Percentiles rank a stretch among this genome's conserved stretches.
phyloP scores from a whole-genome alignment of 2,329 filamentous ascomycete species.

The Aspergillus hortae region DNA sequence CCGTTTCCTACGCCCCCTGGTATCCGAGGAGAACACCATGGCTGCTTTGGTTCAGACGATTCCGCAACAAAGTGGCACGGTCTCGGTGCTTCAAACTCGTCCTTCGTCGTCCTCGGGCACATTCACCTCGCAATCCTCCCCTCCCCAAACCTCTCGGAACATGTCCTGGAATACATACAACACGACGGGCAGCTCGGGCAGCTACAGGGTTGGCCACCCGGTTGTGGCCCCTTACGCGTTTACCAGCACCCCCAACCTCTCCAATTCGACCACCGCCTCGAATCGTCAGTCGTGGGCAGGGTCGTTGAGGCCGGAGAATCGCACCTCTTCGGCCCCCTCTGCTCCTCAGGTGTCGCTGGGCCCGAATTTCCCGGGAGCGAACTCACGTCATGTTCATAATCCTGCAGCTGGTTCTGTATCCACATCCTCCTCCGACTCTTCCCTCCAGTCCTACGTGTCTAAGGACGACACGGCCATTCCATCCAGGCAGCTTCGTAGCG shows the following conservation, averaged over 20 bases:
- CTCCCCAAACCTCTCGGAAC: slow-evolving; percentile 38
- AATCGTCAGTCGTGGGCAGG: slow-evolving; percentile 52
- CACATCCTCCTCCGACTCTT: slow-evolving; percentile 50
- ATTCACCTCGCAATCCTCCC: slow-evolving; percentile 40
- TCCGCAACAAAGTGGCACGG: slow-evolving; percentile 69
- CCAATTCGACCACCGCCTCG: slow-evolving; percentile 49
- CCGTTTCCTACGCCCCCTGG: slow-evolving; percentile 12
- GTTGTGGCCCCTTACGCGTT: slow-evolving; percentile 75
- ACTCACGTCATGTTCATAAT: slow-evolving; percentile 41
- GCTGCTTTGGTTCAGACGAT: slow-evolving; percentile 81
- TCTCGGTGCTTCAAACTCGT: slow-evolving; percentile 72
- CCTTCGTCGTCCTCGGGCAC: slow-evolving; percentile 62
- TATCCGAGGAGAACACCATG: slow-evolving; percentile 56
- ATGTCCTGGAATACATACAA: slow-evolving; percentile 44
- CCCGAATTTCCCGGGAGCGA: slow-evolving; percentile 26
- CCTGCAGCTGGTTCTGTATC: slow-evolving; percentile 53
- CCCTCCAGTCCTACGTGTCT: slow-evolving; percentile 40
- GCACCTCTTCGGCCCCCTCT: slow-evolving; percentile 52
- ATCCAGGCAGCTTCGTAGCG: slow-evolving; percentile 35
- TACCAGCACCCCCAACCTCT: slow-evolving; percentile 64
- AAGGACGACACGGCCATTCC: slow-evolving; percentile 50
- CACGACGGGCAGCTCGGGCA: slow-evolving; percentile 36
- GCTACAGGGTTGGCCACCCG: slow-evolving; percentile 51
- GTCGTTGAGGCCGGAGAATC: slow-evolving; percentile 54
- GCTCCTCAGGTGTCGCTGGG: slow-evolving; percentile 38